Percentiles rank a stretch among this genome's conserved stretches.
Evolutionary conservation across 495 filamentous ascomycete species (phyloP).

Genomic region (Penicillium flavigenum): DNA sequence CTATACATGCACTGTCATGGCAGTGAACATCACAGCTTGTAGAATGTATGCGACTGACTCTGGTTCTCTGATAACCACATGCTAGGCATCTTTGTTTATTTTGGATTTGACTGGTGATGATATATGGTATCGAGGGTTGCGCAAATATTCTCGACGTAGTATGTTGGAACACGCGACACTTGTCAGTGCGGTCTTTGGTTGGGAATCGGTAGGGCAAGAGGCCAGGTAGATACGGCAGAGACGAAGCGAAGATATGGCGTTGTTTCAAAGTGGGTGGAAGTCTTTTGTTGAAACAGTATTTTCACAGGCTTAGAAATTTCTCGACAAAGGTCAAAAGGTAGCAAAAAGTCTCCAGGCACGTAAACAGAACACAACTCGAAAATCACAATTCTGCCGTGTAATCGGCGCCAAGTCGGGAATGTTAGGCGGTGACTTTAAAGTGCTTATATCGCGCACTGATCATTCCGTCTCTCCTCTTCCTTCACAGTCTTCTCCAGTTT

Average conservation of each 20-base stretch:
- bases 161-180: not conserved
- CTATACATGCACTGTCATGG: not conserved
- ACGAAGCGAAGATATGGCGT: not conserved
- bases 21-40: not conserved
- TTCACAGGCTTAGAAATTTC: not conserved
- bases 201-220: not conserved
- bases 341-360: not conserved
- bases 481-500: not conserved
- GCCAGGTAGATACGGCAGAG: constrained; percentile 5
- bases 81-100: constrained; percentile 52
- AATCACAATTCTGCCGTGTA: constrained; percentile 12
- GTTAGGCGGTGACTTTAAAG: constrained; percentile 9
- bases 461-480: constrained; percentile 10
- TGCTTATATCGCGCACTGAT: constrained; percentile 4
- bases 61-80: constrained; percentile 97
- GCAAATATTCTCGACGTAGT: not conserved
- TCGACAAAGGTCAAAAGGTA: not conserved
- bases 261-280: not conserved
- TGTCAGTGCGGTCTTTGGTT: not conserved
- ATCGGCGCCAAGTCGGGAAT: constrained; percentile 2
- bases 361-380: constrained; percentile 8
- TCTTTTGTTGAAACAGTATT: not conserved
- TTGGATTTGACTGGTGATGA: not conserved
- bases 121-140: not conserved
- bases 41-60: constrained; percentile 59